Percentiles rank a stretch among this genome's conserved stretches.
Evolutionary conservation across 2,329 filamentous ascomycete genomes (phyloP).

Genomic region (Graphilbum sp.): DNA sequence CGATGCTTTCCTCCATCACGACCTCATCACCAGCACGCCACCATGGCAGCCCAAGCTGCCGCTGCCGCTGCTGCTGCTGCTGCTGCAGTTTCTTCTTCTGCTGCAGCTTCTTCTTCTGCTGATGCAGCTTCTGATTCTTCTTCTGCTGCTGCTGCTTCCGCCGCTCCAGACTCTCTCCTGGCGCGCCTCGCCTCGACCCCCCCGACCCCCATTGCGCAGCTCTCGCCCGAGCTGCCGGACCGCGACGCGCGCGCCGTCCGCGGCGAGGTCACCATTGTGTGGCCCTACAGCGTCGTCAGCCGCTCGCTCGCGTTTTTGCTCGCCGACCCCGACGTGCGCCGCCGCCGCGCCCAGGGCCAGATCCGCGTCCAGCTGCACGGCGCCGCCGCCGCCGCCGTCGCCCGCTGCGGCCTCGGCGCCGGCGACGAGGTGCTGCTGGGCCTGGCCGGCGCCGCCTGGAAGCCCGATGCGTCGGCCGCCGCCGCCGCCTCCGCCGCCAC

Average conservation of each 20-base stretch:
- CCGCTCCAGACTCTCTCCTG: too few species aligned
- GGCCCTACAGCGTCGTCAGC: conserved; percentile 75
- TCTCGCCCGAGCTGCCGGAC: conserved; percentile 29
- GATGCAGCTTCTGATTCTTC: conserved; percentile 1
- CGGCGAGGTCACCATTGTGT: conserved; percentile 69
- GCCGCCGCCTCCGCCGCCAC: conserved; percentile 18
- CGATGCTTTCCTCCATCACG: too few species aligned
- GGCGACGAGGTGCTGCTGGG: conserved; percentile 59
- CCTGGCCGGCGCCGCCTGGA: conserved; percentile 53
- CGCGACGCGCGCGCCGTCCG: conserved; percentile 32
- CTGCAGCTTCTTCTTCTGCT: too few species aligned
- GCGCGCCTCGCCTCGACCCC: conserved; percentile 7
- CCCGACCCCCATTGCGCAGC: conserved; percentile 32
- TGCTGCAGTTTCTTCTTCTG: too few species aligned
- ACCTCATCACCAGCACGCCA: too few species aligned
- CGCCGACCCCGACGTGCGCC: conserved; percentile 68
- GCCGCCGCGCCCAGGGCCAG: conserved; percentile 63
- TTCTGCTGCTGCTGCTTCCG: neutral
- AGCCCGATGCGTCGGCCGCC: conserved; percentile 30
- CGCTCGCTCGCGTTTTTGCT: conserved; percentile 63
- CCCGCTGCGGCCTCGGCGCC: conserved; percentile 52
- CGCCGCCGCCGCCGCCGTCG: conserved; percentile 51
- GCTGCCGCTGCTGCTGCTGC: too few species aligned
- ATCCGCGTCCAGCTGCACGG: conserved; percentile 63
- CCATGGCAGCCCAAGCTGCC: too few species aligned